Base-by-base conservation (phyloP, 2,329 filamentous ascomycete genomes). In the Neopestalotiopsis sp. region DNA sequence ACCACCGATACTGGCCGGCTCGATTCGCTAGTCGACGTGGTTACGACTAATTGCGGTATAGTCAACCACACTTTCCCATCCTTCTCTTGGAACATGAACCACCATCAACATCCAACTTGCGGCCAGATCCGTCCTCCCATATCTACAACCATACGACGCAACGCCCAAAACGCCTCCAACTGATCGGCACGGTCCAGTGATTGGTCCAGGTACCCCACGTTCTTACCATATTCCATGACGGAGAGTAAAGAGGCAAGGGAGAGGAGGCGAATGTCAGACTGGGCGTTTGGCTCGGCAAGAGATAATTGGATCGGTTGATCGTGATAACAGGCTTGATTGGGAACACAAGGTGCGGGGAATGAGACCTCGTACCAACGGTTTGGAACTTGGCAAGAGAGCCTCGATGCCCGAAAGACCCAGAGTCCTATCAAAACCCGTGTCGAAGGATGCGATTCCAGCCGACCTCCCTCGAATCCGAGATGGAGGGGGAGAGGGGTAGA, bases 291-390 rank as follows among this genome's bases (percentile, higher is more conserved):
- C 28, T 64, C 34, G 32, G 28, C 34, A 42, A 20, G 42, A 64
- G n/a, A 49, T 53, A n/a, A 64, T 64, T 64, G 61, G 61, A 45
- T 38, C 34, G 42, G 20, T 14, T 45, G 59, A 24, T 5, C 17
- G 38, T 53, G 38, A 64, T 53, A 64, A 45, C 34, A 20, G 20
- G 40, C 40, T 64, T 38, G 14, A 53, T 64, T 42, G 61, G 40
- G 28, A 64, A 53, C 61, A 64, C 61, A 64, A 40, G 13, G 40
- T 64, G 61, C 38, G 61, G 61, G 61, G 61, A 64, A 64, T 28
- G 61, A 53, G 14, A 28, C 24, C 24, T 53, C 45, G 45, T 49
- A 42, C 61, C 61, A 64, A n/a, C 14, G 40, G 10, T 40, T 42
- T 40, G 61, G 40, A n/a, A 62, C 61, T 53, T 62, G 61, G 61